phyloP scores from a whole-genome alignment of 352 stramenopile genomes.

The Phytopythium mirpurense region DNA sequence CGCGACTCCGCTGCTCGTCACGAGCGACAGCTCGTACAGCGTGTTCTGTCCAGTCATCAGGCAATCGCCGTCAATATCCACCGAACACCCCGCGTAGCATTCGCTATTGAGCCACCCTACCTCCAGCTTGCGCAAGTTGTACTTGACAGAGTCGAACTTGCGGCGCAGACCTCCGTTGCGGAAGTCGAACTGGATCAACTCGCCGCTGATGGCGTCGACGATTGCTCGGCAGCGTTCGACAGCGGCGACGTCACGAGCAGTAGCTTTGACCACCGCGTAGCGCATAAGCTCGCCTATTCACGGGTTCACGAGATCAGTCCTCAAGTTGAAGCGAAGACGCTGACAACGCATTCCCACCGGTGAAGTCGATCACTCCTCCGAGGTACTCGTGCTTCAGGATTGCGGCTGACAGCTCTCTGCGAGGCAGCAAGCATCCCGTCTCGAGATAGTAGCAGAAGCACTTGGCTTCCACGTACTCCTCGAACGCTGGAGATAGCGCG shows the following conservation, averaged over 20 bases:
- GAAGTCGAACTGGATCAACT: slow-evolving; percentile 94
- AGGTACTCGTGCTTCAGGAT: slow-evolving; percentile 90
- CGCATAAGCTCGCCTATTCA: slow-evolving; percentile 78
- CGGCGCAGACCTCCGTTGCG: slow-evolving; percentile 89
- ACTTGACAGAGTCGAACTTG: slow-evolving; percentile 95
- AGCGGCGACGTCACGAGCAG: slow-evolving; percentile 70
- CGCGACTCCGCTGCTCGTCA: slow-evolving; percentile 51
- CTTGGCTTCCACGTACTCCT: slow-evolving; percentile 94
- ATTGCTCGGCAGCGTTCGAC: slow-evolving; percentile 81
- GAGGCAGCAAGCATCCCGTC: slow-evolving; percentile 44
- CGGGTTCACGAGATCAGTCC: neutral
- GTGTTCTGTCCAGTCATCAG: slow-evolving; percentile 61
- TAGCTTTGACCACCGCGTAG: slow-evolving; percentile 88
- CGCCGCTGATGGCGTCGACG: slow-evolving; percentile 83
- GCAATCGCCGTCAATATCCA: neutral
- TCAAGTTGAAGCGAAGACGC: neutral
- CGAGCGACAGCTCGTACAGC: slow-evolving; percentile 91
- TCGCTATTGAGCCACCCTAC: slow-evolving; percentile 16
- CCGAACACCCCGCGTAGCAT: neutral
- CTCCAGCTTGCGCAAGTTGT: slow-evolving; percentile 92
- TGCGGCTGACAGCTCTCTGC: slow-evolving; percentile 35
- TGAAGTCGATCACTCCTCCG: slow-evolving; percentile 93
- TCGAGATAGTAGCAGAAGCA: slow-evolving; percentile 88
- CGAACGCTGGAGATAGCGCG: slow-evolving; percentile 81
- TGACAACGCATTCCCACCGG: slow-evolving; percentile 45